Evolutionary conservation across 768 basidiomycete genomes (phyloP).

Genomic region (Tulasnella sp.): DNA sequence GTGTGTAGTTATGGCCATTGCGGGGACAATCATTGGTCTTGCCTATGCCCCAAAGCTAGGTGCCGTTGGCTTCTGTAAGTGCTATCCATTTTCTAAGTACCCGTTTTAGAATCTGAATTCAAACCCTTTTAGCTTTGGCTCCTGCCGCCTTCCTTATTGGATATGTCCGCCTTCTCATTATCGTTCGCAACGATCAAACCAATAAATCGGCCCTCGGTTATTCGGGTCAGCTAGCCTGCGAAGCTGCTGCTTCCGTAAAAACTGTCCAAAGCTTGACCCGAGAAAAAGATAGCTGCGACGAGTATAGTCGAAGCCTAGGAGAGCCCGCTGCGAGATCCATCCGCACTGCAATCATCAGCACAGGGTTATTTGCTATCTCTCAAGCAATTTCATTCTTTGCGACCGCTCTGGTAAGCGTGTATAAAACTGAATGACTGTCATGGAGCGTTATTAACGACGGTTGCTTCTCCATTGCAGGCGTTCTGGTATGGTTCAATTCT

Average conservation of each 20-base stretch:
- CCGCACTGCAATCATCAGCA: constrained; percentile 58
- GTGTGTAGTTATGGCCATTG: constrained; percentile 60
- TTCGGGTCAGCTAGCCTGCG: constrained; percentile 86
- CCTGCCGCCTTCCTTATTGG: constrained; percentile 68
- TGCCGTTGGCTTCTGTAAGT: constrained; percentile 74
- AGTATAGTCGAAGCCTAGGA: constrained; percentile 68
- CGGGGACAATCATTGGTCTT: constrained; percentile 68
- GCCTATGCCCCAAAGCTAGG: constrained; percentile 72
- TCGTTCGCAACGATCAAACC: constrained; percentile 78
- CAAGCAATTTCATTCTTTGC: constrained; percentile 75
- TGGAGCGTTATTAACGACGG: not conserved
- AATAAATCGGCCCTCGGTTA: constrained; percentile 76
- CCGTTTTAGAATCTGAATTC: not conserved
- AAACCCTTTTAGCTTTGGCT: constrained; percentile 50
- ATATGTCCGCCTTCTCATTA: constrained; percentile 81
- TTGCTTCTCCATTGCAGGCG: constrained; percentile 27
- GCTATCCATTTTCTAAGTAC: not conserved
- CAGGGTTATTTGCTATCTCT: constrained; percentile 63
- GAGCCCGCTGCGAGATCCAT: constrained; percentile 64
- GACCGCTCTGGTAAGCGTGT: constrained; percentile 57
- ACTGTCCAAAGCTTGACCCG: constrained; percentile 87
- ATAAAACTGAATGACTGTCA: too few relatives aligned
- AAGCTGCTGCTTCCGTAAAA: constrained; percentile 83
- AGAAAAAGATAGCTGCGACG: constrained; percentile 70
- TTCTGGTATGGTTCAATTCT: constrained; percentile 74